phyloP scores from a whole-genome alignment of 768 basidiomycete genomes.

The Rhizopogon vulgaris region DNA sequence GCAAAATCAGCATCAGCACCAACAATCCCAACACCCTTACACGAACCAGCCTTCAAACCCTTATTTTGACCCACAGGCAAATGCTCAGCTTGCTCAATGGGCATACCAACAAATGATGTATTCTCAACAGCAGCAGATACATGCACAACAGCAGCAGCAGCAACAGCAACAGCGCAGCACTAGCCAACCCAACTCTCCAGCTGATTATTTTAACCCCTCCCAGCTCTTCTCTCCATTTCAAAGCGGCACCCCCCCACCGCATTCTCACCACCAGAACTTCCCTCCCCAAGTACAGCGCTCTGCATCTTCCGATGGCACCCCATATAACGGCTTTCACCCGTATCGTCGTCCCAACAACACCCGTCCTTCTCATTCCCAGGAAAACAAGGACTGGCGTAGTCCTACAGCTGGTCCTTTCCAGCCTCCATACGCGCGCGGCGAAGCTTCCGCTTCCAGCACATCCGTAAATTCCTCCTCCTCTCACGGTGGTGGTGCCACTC shows the following conservation, averaged over 20 bases:
- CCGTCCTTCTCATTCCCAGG: slow-evolving; percentile 23
- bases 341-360: slow-evolving; percentile 60
- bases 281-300: slow-evolving; percentile 35
- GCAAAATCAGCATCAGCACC: slow-evolving; percentile 50
- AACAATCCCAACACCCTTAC: slow-evolving; percentile 47
- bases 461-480: slow-evolving; percentile 64
- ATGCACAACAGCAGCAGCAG: slow-evolving; percentile 31
- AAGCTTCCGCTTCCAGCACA: slow-evolving; percentile 73
- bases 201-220: slow-evolving; percentile 55
- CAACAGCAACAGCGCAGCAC: slow-evolving; percentile 15
- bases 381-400: slow-evolving; percentile 44
- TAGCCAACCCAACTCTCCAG: slow-evolving; percentile 30
- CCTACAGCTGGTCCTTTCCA: slow-evolving; percentile 38
- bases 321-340: slow-evolving; percentile 65
- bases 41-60: slow-evolving; percentile 39
- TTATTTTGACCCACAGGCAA: slow-evolving; percentile 72
- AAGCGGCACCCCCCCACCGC: slow-evolving; percentile 62
- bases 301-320: slow-evolving; percentile 23
- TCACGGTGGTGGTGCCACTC: slow-evolving; percentile 21
- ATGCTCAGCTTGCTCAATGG: slow-evolving; percentile 78
- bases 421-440: slow-evolving; percentile 74
- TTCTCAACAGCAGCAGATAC: slow-evolving; percentile 55
- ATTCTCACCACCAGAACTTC: slow-evolving; percentile 13
- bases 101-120: slow-evolving; percentile 92
- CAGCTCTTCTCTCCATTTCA: slow-evolving; percentile 64